These are phyloP conservation scores for Rhizophagus sp. DNA, from an alignment of 192 early-diverging fungal species.

Conservation along the genomic window DNA sequence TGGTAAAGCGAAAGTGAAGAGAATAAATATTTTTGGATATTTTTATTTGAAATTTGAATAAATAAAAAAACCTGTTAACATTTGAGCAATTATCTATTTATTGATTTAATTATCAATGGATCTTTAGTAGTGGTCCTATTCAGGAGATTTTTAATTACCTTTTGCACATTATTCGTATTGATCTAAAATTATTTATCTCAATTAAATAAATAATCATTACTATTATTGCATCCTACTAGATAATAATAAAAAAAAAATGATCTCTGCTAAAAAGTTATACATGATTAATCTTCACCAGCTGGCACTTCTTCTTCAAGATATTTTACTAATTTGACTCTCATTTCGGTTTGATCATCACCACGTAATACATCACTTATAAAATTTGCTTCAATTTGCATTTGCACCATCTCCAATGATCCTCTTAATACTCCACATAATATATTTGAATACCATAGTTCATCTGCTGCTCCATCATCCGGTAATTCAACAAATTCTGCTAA, in stretches of 20 bases:
- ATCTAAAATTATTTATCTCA: too few species aligned
- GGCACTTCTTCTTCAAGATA: slow-evolving; percentile 96
- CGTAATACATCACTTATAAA: slow-evolving; percentile 85
- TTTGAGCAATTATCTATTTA: too few species aligned
- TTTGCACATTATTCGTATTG: too few species aligned
- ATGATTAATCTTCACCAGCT: slow-evolving; percentile 74
- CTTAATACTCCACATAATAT: slow-evolving; percentile 92
- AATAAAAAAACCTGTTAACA: too few species aligned
- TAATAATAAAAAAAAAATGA: not conserved
- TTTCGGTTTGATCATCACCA: slow-evolving; percentile 90
- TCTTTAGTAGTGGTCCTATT: too few species aligned
- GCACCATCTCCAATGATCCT: slow-evolving; percentile 96
- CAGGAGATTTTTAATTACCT: too few species aligned
- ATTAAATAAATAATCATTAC: too few species aligned
- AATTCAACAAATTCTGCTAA: slow-evolving; percentile 97
- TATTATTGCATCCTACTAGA: not conserved
- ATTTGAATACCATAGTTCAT: slow-evolving; percentile 96
- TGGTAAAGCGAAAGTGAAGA: not conserved
- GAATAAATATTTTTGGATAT: too few species aligned
- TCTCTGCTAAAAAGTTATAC: not conserved
- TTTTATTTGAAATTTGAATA: too few species aligned
- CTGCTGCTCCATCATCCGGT: slow-evolving; percentile 68
- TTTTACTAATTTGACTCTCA: slow-evolving; percentile 86
- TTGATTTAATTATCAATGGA: too few species aligned
- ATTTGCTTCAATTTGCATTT: slow-evolving; percentile 85